These are phyloP conservation scores for Casuarina equisetifolia DNA, from an alignment of 306 rosid genomes.

Conservation along the genomic window DNA sequence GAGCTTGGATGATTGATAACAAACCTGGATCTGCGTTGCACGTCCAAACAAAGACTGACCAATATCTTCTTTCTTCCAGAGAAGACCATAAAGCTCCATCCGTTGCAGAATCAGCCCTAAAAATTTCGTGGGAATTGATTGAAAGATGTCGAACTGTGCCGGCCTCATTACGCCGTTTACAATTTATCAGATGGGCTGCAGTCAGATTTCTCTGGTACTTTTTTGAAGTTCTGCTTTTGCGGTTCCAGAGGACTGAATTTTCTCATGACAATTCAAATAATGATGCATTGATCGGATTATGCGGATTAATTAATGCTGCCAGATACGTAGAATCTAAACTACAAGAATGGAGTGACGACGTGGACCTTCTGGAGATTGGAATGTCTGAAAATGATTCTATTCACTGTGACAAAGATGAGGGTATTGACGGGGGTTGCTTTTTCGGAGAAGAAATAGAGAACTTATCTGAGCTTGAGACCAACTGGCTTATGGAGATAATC, in stretches of 20 bases:
- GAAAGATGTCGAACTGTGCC: slow-evolving; percentile 67
- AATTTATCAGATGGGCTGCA: slow-evolving; percentile 62
- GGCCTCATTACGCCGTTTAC: slow-evolving; percentile 35
- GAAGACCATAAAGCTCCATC: slow-evolving; percentile 63
- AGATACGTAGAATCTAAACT: slow-evolving; percentile 56
- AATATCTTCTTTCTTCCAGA: slow-evolving; percentile 38
- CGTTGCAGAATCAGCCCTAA: slow-evolving; percentile 53
- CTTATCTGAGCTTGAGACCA: slow-evolving; percentile 64
- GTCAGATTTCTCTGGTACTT: slow-evolving; percentile 71
- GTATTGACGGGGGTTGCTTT: slow-evolving; percentile 36
- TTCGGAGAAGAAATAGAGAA: slow-evolving; percentile 58
- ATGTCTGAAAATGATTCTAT: slow-evolving; percentile 53
- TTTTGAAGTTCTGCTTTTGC: slow-evolving; percentile 53
- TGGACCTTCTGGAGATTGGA: slow-evolving; percentile 70
- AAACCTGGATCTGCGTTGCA: slow-evolving; percentile 32
- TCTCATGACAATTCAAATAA: slow-evolving; percentile 36
- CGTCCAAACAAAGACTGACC: slow-evolving; percentile 27
- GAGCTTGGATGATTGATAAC: slow-evolving; percentile 45
- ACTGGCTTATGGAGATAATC: slow-evolving; percentile 74
- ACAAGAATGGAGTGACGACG: slow-evolving; percentile 64
- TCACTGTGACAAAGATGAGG: slow-evolving; percentile 28
- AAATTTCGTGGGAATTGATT: slow-evolving; percentile 63
- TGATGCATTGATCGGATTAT: slow-evolving; percentile 38
- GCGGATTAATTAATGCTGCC: slow-evolving; percentile 62
- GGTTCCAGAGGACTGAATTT: slow-evolving; percentile 48